These are phyloP conservation scores for Candida orba DNA, from an alignment of 805 yeast species.

Conservation along the genomic window DNA sequence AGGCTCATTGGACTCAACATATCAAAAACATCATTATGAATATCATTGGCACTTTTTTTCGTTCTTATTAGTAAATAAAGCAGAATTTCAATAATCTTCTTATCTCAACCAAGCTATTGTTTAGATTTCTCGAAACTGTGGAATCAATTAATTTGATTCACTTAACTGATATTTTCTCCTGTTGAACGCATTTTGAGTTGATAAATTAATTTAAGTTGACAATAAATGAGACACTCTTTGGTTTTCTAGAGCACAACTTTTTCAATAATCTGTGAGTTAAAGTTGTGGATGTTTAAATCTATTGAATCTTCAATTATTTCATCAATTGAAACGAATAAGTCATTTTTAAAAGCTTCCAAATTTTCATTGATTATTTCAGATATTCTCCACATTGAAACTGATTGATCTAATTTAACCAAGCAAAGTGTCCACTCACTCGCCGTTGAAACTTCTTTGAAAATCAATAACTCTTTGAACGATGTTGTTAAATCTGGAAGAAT, in stretches of 20 bases:
- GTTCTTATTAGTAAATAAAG: constrained; percentile 4
- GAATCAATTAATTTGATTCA: constrained; percentile 19
- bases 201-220: constrained; percentile 13
- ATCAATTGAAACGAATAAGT: constrained; percentile 20
- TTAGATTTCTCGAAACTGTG: constrained; percentile 11
- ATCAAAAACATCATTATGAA: constrained; percentile 28
- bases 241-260: constrained; percentile 10
- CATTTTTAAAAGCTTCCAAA: constrained; percentile 17
- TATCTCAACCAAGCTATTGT: constrained; percentile 20
- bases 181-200: constrained; percentile 17
- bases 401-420: constrained; percentile 5
- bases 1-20: constrained; percentile 33
- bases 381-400: constrained; percentile 16
- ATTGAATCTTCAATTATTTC: constrained; percentile 21
- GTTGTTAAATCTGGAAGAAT: constrained; percentile 13
- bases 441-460: constrained; percentile 20
- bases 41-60: constrained; percentile 16
- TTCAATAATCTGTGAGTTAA: constrained; percentile 10
- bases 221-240: not conserved
- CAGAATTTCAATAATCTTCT: constrained; percentile 18
- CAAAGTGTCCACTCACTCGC: constrained; percentile 12
- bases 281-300: constrained; percentile 2
- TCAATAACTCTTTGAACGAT: constrained; percentile 18
- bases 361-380: constrained; percentile 20
- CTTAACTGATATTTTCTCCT: constrained; percentile 8